Evolutionary conservation across 805 yeast genomes (phyloP), one percentile per base, ranked within the genome.

Genomic region (Geotrichum ghanense): DNA sequence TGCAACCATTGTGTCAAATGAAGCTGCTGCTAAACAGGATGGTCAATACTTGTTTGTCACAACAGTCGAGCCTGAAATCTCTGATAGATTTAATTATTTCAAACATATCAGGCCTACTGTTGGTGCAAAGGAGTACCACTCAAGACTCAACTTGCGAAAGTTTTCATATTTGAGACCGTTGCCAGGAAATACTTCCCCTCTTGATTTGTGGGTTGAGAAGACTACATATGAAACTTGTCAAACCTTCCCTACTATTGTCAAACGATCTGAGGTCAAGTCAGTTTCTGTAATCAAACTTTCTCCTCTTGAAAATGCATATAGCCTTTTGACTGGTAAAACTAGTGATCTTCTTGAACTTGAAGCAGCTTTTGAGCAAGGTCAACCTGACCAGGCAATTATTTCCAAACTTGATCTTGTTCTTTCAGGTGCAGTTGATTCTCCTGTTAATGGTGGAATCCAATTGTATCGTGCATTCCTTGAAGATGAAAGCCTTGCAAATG

Each of bases 381-480:
- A 51, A 24, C 50, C 51, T 81, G 47, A 75, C 86, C 2, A 51
- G 39, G 31, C 50, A 16, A 45, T 53, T n/a, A 45, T 50, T 22
- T 46, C 54, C 21, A 39, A 51, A 47, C 54, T 61, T 37, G 56
- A 60, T 35, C 52, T 61, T 47, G 53, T 53, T 2, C 49, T 61
- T 3, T 56, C 63, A 5, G 95, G 95, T 40, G 84, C 95, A 0
- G 89, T 88, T 46, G 95, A 86, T 60, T 78, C 95, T 0, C 95
- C 95, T 2, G 90, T 87, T 3, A 87, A 87, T 60, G 96, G 96
- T 27, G 96, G 96, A 48, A 84, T 87, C 52, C 84, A 86, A 2
- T 87, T 83, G 59, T 87, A 83, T 64, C 72, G 89, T 47, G 74
- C 74, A 1, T 85, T 87, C 59, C 76, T 83, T 58, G 63, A 61